Base-by-base conservation (phyloP, 768 basidiomycete genomes). In the Punctularia strigosozonata region DNA sequence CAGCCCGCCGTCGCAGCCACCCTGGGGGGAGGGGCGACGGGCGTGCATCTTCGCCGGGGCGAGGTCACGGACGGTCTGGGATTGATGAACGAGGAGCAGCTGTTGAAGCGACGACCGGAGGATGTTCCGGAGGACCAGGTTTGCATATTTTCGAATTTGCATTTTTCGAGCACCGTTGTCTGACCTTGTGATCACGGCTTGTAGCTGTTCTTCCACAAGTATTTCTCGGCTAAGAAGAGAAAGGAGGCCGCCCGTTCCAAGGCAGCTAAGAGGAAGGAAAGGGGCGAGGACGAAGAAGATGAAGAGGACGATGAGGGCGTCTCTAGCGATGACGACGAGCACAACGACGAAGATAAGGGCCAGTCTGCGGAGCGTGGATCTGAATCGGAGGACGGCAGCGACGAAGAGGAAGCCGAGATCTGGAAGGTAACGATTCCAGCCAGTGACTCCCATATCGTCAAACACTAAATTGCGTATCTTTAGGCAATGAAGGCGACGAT, bases 401-500 rank as follows among this genome's bases (percentile, higher is more conserved):
- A 71, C 32, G 46, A 55, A 1, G 73, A 73, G 10, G 83, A 86
- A 50, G 77, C 62, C 14, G 85, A 84, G 49, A 73, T 94, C 14
- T 97, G 91, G 91, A 89, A 84, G 79, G 91, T 90, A 46, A 42
- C 62, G 46, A 4, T 30, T 26, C 7, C 15, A 19, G 31, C 36
- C n/a, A 6, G 22, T 18, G 17, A 22, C 17, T 14, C 34, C 8
- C 15, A 19, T 26, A 10, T 7, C 8, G 35, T 24, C 38, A 24
- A 37, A 18, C 24, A 25, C 10, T 13, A 6, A 22, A 7, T 15
- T 3, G 6, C n/a, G 19, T 10, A 26, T 38, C n/a, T 8, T 36
- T 45, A 95, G 90, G 90, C 75, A 1, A 92, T 94, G 87, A 76
- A 87, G 66, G 73, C 76, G n/a, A 73, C 76, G 3, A 80, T 92